Base-by-base conservation (phyloP, 2,329 filamentous ascomycete species). In the Bipolaris gigantea region DNA sequence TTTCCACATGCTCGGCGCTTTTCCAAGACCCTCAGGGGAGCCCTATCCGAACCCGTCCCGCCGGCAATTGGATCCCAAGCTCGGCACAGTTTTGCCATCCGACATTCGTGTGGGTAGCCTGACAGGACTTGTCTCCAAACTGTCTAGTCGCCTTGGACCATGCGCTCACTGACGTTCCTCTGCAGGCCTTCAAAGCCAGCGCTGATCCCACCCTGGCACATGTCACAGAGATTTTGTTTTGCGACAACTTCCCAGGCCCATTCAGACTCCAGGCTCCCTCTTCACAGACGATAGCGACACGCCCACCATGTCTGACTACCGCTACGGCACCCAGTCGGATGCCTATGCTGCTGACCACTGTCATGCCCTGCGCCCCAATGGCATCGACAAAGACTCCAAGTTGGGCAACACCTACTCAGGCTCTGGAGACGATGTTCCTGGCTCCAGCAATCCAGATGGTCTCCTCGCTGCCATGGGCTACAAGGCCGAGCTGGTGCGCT, bases 401-500 rank as follows among this genome's bases (percentile, higher is more conserved):
- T 19, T 66, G 50, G 67, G 48, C 45, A 65, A 61, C 39, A 64
- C 61, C 33, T 50, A 53, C 41, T 56, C 62, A 21, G 60, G 59
- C 16, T 55, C 61, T 27, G 60, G 59, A 34, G 68, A 71, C 50
- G 61, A 69, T 48, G 63, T 60, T n/a, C 50, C 47, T 25, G 33
- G 15, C 9, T 57, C 52, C 41, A 61, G 62, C 59, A 78, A 81
- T 53, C 85, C 85, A 64, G 85, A 89, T 70, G 79, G 86, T 70
- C 69, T 87, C 49, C 80, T 89, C 63, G 82, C 83, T 61, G 82
- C 81, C 54, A 79, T 89, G 64, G 86, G 86, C 56, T 89, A 89
- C 78, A 84, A 83, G 72, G 79, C 85, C 50, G 85, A 89, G 73
- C 74, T 89, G 54, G 73, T 79, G 44, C 83, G 86, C 55, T 87